phyloP scores from a whole-genome alignment of 345 rosid species.

The Lepidium didymum region DNA sequence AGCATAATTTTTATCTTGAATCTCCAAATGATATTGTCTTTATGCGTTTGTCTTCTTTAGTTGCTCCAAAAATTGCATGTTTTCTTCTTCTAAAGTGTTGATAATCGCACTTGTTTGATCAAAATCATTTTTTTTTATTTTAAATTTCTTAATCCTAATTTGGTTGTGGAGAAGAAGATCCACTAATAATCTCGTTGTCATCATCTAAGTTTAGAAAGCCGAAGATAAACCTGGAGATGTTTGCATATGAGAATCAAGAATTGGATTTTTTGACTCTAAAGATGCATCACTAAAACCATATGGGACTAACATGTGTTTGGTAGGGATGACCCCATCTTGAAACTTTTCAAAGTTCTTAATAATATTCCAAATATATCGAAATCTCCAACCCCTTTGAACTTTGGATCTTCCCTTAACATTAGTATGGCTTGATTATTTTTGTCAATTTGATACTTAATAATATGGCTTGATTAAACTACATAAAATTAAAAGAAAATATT shows the following conservation, averaged over 20 bases:
- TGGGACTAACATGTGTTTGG: background rate
- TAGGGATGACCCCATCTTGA: background rate
- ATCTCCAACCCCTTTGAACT: background rate
- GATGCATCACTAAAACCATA: background rate
- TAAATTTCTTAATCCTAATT: background rate
- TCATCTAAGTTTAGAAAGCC: background rate
- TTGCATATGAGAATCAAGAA: background rate
- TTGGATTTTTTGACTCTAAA: background rate
- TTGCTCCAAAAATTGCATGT: background rate
- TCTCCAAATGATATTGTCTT: background rate
- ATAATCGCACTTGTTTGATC: background rate
- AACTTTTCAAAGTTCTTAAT: background rate
- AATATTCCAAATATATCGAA: background rate
- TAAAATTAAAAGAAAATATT: too few species aligned
- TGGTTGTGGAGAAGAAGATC: background rate
- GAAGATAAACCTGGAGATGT: background rate
- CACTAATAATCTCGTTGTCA: background rate
- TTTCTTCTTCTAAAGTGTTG: background rate
- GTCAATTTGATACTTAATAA: too few species aligned
- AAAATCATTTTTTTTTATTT: background rate
- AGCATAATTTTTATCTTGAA: background rate
- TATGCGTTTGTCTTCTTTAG: background rate
- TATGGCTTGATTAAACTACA: too few species aligned
- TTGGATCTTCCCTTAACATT: background rate
- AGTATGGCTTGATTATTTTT: too few species aligned